These are phyloP conservation scores for Paecilomyces fulvus DNA, from an alignment of 2,329 filamentous ascomycete species.

Conservation along the genomic window DNA sequence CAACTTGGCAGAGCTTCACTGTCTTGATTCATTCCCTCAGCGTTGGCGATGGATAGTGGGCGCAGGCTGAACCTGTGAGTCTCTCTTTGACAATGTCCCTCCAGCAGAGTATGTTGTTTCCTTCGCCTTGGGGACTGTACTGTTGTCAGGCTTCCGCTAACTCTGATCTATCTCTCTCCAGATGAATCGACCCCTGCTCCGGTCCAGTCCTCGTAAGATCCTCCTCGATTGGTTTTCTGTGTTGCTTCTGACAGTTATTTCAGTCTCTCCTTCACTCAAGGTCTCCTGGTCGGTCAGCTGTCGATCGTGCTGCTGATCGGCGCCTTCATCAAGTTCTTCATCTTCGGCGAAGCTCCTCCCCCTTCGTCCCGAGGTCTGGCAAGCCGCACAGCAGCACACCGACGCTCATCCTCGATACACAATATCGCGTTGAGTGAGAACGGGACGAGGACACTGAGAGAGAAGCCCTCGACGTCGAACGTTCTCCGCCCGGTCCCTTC, in stretches of 20 bases:
- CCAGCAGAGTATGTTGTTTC: slow-evolving; percentile 7
- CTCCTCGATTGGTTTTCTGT: not conserved
- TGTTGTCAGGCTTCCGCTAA: not conserved
- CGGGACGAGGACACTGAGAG: slow-evolving; percentile 37
- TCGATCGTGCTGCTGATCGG: slow-evolving; percentile 86
- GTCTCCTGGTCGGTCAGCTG: slow-evolving; percentile 85
- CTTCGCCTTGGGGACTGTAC: not conserved
- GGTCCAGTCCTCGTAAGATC: slow-evolving; percentile 9
- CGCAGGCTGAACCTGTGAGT: slow-evolving; percentile 6
- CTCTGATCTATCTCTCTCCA: not conserved
- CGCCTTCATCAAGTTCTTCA: slow-evolving; percentile 99
- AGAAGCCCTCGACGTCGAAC: slow-evolving; percentile 51
- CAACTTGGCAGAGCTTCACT: not conserved
- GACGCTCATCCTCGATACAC: slow-evolving; percentile 59
- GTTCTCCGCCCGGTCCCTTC: slow-evolving; percentile 64
- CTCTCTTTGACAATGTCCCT: slow-evolving; percentile 10
- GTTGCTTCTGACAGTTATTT: not conserved
- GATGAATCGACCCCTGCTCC: slow-evolving; percentile 8
- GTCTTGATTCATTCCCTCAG: not conserved
- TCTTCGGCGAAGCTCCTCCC: slow-evolving; percentile 88
- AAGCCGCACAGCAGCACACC: slow-evolving; percentile 69
- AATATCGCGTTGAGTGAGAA: slow-evolving; percentile 27
- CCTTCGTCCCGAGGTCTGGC: slow-evolving; percentile 70
- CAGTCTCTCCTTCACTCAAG: slow-evolving; percentile 85
- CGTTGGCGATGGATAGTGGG: slow-evolving; percentile 6